A percentile compares a stretch with the other conserved stretches of the same genome.
Evolutionary conservation across 768 basidiomycete species (phyloP).

Genomic region (Boletus insuetus): DNA sequence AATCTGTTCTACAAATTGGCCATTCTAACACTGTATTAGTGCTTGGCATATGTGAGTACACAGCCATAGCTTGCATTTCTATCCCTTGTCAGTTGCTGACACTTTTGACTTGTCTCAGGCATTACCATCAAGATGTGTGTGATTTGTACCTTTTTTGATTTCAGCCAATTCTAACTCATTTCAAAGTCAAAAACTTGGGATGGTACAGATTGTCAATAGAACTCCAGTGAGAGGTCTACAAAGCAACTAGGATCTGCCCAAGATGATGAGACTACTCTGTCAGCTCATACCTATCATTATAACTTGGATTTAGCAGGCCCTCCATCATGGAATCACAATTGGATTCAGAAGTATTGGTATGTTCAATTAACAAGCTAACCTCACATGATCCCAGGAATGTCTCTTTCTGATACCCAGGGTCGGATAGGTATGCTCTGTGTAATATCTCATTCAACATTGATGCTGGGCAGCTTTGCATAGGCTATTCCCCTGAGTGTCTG

Average conservation of each 20-base stretch:
- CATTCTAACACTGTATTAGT: background rate
- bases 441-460: conserved; percentile 68
- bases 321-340: too few relatives aligned
- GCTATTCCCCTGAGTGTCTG: conserved; percentile 20
- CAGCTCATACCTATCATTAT: conserved; percentile 15
- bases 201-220: conserved; percentile 1
- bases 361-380: too few relatives aligned
- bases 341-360: too few relatives aligned
- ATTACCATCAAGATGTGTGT: conserved; percentile 2
- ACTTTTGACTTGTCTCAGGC: background rate
- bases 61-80: background rate
- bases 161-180: background rate
- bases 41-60: conserved; percentile 7
- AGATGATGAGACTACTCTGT: background rate
- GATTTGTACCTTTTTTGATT: background rate
- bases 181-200: background rate
- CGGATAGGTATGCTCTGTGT: conserved; percentile 48
- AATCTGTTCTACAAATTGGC: too few relatives aligned
- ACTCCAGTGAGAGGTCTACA: conserved; percentile 2
- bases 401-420: conserved; percentile 65
- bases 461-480: conserved; percentile 71
- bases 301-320: too few relatives aligned
- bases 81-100: background rate
- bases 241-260: too few relatives aligned
- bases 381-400: conserved; percentile 50